phyloP scores from a whole-genome alignment of 257 asterid species.

The Nicotiana attenuata region DNA sequence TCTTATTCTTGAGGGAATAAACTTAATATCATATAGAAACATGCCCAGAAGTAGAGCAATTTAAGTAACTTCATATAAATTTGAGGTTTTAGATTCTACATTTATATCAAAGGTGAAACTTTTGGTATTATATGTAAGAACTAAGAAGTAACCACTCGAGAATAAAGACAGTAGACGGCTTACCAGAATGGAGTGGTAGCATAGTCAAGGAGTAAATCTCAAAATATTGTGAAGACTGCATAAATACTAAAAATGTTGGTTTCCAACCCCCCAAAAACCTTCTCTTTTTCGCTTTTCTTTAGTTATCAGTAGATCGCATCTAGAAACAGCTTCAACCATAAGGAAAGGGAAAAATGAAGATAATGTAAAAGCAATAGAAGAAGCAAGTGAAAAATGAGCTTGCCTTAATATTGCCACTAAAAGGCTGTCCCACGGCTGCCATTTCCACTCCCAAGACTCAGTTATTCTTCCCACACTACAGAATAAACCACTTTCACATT shows the following conservation, averaged over 20 bases:
- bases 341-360: not conserved
- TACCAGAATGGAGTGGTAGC: not conserved
- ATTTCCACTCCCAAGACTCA: constrained; percentile 11
- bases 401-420: constrained; percentile 54
- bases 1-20: not conserved
- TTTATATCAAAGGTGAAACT: not conserved
- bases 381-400: not conserved
- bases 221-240: not conserved
- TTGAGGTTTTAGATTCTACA: not conserved
- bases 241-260: not conserved
- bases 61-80: not conserved
- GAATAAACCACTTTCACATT: not conserved
- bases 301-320: not conserved
- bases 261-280: not conserved
- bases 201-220: not conserved
- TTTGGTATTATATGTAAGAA: not conserved
- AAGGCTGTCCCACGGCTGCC: constrained; percentile 40
- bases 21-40: not conserved
- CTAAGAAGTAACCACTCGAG: not conserved
- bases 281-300: not conserved
- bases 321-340: not conserved
- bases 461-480: not conserved
- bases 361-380: not conserved
- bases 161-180: not conserved
- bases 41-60: not conserved